Base-by-base conservation (phyloP, 768 basidiomycete genomes). In the Rhizopogon rudus region DNA sequence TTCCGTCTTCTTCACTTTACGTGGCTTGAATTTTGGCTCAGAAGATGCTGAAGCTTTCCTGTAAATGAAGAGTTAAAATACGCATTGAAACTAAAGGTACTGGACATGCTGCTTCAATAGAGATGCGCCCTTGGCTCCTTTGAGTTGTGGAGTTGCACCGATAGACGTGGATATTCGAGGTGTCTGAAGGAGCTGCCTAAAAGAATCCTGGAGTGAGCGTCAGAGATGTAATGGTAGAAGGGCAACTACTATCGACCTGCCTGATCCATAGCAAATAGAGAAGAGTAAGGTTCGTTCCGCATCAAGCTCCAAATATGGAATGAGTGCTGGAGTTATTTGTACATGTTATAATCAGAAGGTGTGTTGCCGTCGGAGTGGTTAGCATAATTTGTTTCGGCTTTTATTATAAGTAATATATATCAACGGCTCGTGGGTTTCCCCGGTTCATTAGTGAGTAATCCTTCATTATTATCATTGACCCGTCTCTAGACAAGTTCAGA, bases 11-110 rank as follows among this genome's bases (percentile, higher is more conserved):
- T 86, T 90, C 40, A 92, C 75, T 61, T 87, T 91, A 49, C 92
- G 79, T 10, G 92, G 92, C 63, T 91, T 91, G 70, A 94, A 93
- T 0, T 81, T 77, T 17, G 88, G 81, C 56, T 84, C 73, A 1
- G 81, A 77, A 12, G 81, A 65, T 52, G 77, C 73, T 20, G 78
- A 66, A 3, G 73, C 68, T 65, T 81, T 82, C 54, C 81, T 81
- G 53, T n/a, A 10, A 39, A 39, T 9, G 13, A 31, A 37, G 20
- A 37, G 10, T 40, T 33, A 37, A 28, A 25, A 13, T 20, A 10
- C 12, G 59, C 54, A 57, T 37, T 39, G 37, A 1, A 40, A 12
- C 39, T n/a, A 25, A 25, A 51, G 46, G 22, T 22, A 35, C 33
- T n/a, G 31, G 8, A 46, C 31, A 49, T 49, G 35, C 48, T 49